phyloP scores from a whole-genome alignment of 2,329 filamentous ascomycete species.

The Chaetomiaceae sp. region DNA sequence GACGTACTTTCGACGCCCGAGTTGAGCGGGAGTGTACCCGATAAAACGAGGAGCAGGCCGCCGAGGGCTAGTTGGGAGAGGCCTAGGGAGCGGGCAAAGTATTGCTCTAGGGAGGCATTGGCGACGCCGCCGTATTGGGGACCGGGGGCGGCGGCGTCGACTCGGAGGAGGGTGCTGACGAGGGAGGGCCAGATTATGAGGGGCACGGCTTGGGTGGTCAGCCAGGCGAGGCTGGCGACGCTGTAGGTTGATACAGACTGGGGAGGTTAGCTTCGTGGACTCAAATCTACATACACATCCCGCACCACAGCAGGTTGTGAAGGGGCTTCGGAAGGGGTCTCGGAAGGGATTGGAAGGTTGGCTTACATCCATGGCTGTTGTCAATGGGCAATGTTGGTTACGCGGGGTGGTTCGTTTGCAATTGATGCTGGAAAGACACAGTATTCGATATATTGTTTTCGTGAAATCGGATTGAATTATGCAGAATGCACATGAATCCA shows the following conservation, averaged over 20 bases:
- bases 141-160: not conserved
- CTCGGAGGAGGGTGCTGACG: constrained; percentile 40
- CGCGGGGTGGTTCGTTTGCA: no score
- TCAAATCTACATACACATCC: no score
- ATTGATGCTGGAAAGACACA: no score
- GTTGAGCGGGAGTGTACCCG: constrained; percentile 64
- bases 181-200: constrained; percentile 47
- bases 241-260: constrained; percentile 49
- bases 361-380: no score
- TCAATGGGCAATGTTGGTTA: no score
- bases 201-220: constrained; percentile 44
- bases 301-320: no score
- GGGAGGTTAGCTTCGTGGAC: not conserved
- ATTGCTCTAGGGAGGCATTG: constrained; percentile 57
- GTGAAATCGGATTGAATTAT: no score
- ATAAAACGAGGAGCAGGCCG: constrained; percentile 61
- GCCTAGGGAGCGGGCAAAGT: constrained; percentile 69
- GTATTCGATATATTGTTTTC: no score
- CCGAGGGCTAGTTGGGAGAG: constrained; percentile 63
- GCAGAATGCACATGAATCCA: no score
- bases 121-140: constrained; percentile 2
- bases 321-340: no score
- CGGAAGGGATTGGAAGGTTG: not conserved
- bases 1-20: constrained; percentile 36
- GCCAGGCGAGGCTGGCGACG: constrained; percentile 50